Conservation (phyloP, 1,284 basidiomycete species). For the Inonotus obliquus region DNA sequence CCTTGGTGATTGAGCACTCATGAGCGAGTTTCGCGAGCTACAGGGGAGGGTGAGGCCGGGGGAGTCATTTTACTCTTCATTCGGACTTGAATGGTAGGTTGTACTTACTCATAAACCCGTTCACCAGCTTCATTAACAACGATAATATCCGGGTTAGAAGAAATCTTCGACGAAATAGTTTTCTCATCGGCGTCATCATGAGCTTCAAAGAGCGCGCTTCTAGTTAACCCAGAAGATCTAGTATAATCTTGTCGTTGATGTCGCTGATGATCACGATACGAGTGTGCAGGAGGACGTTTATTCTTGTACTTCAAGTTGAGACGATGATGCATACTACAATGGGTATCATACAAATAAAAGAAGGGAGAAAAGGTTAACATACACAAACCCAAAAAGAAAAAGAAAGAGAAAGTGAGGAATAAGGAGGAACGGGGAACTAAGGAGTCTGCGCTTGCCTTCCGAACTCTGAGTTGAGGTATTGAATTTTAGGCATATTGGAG, state of each 20-base stretch:
- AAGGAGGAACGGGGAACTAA: background rate
- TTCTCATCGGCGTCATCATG: slow-evolving; percentile 7
- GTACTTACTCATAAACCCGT: slow-evolving; percentile 14
- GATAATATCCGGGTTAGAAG: slow-evolving; percentile 11
- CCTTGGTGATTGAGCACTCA: background rate
- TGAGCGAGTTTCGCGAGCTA: background rate
- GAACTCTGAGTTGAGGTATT: slow-evolving; percentile 9
- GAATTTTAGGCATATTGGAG: slow-evolving; percentile 9
- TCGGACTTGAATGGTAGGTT: too few relatives aligned
- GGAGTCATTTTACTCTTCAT: too few relatives aligned
- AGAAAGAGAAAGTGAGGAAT: background rate
- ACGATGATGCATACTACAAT: slow-evolving; percentile 1
- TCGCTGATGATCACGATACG: background rate
- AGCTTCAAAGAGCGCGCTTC: slow-evolving; percentile 8
- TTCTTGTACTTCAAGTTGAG: background rate
- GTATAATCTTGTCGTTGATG: background rate
- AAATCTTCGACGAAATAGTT: slow-evolving; percentile 1
- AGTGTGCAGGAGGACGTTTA: background rate
- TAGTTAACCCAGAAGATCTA: background rate
- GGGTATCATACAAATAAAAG: slow-evolving; percentile 1
- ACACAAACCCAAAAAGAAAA: background rate
- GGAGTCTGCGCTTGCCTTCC: slow-evolving; percentile 16
- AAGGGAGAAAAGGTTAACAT: background rate
- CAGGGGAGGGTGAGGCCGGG: too few relatives aligned
- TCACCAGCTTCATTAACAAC: slow-evolving; percentile 15